Evolutionary conservation across 2,329 filamentous ascomycete species (phyloP), one percentile per base, ranked within the genome.

Genomic region (Westerdykella ornata): DNA sequence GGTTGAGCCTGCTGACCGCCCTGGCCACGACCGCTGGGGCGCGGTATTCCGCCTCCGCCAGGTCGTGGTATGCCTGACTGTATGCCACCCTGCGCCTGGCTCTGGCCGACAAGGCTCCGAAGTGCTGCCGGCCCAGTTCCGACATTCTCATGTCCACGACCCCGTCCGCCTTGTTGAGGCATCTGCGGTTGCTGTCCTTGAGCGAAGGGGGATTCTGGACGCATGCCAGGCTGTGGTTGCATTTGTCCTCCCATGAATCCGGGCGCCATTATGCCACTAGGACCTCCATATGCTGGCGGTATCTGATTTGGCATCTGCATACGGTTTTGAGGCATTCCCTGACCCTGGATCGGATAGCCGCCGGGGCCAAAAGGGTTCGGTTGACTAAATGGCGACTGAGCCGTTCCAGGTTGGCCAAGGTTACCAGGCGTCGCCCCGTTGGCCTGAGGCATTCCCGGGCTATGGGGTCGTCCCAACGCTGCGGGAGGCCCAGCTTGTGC

Each of bases 21-120:
- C 18, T 41, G 39, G 16, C 49, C 53, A 8, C 60, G 54, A 37
- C 60, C 53, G 8, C 56, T 57, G 3, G 59, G 59, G 18, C 56
- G 42, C 14, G 62, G 62, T 35, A 66, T 63, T 15, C 53, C 54
- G 12, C 52, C 56, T n/a, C 47, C 53, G 8, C 58, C 56, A 4
- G 59, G 55, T 18, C 61, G 57, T 9, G 62, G 62, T 17, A 65
- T 63, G 32, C 49, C 50, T 3, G 56, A 52, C 42, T 56, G 55
- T 22, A 18, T 38, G 22, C 15, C 40, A 35, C n/a, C 49, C 49
- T 41, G 48, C 45, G 4, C 22, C 7, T 26, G 22, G 22, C 22
- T 26, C 26, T 48, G 49, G 11, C 46, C 46, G 5, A 59, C 41
- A 9, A 59, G 39, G 19, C 49, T 46, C 15, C 60, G 62, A 7